Evolutionary conservation across 176 grass and related monocot genomes (phyloP).

Genomic region (Oropetium thomaeum): DNA sequence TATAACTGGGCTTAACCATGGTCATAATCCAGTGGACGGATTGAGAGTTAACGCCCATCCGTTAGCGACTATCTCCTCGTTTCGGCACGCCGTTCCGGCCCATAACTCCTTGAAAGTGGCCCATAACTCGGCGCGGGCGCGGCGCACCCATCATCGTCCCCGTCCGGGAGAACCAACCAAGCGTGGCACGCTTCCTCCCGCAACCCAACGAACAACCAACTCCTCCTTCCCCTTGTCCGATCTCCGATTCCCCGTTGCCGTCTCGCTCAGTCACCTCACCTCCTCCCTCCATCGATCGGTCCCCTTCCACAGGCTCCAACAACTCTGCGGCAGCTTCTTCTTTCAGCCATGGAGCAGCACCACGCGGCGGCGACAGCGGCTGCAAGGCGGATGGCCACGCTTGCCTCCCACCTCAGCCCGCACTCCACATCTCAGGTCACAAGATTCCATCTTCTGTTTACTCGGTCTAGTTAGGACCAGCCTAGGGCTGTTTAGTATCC

Average conservation of each 20-base stretch:
- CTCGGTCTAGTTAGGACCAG: not conserved
- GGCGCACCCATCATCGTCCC: not conserved
- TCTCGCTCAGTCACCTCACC: not conserved
- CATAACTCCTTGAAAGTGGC: too few relatives aligned
- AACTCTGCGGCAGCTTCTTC: not conserved
- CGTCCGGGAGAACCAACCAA: not conserved
- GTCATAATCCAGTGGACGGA: too few relatives aligned
- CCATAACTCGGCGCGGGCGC: not conserved
- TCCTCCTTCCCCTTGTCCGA: not conserved
- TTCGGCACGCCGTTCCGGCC: not conserved
- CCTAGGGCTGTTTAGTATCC: too few relatives aligned
- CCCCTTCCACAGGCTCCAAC: not conserved
- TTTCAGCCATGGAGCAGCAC: conserved; percentile 39
- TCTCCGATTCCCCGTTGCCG: not conserved
- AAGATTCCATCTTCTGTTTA: not conserved
- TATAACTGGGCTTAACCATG: too few relatives aligned
- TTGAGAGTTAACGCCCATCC: too few relatives aligned
- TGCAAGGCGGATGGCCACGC: conserved; percentile 50
- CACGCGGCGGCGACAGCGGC: conserved; percentile 31
- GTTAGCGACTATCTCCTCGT: too few relatives aligned
- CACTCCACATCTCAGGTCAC: conserved; percentile 43
- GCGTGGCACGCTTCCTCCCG: not conserved
- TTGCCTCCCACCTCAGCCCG: conserved; percentile 60
- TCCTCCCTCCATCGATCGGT: not conserved
- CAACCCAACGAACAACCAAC: not conserved